A percentile compares a stretch with the other conserved stretches of the same genome.
Conservation (phyloP, 2,329 filamentous ascomycete genomes). For the Xylaria arbuscula region DNA sequence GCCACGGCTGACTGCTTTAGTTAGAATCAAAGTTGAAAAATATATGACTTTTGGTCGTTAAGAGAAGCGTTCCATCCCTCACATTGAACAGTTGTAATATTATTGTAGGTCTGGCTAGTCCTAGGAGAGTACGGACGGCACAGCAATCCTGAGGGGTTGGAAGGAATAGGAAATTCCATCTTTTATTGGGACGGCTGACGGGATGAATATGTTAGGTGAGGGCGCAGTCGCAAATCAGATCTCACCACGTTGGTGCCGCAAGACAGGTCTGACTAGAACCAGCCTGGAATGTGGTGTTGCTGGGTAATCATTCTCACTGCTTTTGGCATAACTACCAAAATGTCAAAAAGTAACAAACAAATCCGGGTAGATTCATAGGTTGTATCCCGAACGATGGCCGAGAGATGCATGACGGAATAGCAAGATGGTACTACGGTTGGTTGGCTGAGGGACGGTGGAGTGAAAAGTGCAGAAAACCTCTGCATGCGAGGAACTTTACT, state of each 20-base stretch:
- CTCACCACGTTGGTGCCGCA: neutral
- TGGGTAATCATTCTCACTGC: neutral
- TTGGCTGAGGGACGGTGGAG: neutral
- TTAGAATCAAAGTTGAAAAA: too few relatives aligned
- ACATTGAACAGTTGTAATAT: too few relatives aligned
- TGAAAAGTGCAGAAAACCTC: neutral
- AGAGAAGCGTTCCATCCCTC: too few relatives aligned
- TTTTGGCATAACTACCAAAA: neutral
- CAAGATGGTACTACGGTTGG: neutral
- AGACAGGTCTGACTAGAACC: neutral
- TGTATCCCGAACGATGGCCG: neutral
- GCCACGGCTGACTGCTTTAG: neutral
- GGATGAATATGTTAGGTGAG: neutral
- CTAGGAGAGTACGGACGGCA: neutral
- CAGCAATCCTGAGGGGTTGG: neutral
- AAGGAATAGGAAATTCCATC: neutral
- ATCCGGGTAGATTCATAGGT: too few relatives aligned
- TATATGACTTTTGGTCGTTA: too few relatives aligned
- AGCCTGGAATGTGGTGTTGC: neutral
- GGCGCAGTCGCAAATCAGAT: slow-evolving; percentile 4
- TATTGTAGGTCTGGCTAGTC: neutral
- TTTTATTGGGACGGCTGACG: neutral
- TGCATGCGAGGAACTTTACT: neutral
- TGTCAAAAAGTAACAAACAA: too few relatives aligned
- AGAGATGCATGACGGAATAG: neutral